These are phyloP conservation scores for Verbena officinalis DNA, from an alignment of 257 asterid genomes.

Conservation along the genomic window DNA sequence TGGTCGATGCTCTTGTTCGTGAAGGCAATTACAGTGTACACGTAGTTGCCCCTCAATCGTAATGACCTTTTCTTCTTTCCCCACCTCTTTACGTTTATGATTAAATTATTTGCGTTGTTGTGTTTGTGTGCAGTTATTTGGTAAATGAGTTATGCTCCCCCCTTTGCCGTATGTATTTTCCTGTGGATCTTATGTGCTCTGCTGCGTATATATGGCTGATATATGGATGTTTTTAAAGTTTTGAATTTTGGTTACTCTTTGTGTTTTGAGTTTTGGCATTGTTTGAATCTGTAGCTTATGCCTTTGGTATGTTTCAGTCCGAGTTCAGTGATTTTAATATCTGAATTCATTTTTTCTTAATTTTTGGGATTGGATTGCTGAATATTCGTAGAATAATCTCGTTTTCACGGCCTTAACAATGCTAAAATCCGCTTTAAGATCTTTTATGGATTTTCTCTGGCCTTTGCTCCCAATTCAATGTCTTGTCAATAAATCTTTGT, in stretches of 20 bases:
- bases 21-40: conserved; percentile 46
- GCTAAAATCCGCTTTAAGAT: conserved; percentile 32
- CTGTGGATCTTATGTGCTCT: conserved; percentile 23
- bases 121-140: conserved; percentile 6
- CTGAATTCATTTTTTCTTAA: neutral
- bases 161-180: neutral
- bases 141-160: neutral
- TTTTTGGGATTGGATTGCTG: neutral
- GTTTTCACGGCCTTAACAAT: conserved; percentile 40
- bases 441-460: neutral
- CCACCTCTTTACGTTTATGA: neutral
- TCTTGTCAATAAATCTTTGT: neutral
- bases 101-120: neutral
- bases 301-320: conserved; percentile 3
- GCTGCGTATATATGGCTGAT: conserved; percentile 23
- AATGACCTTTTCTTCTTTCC: conserved; percentile 7
- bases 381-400: conserved; percentile 32
- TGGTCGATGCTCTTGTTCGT: conserved; percentile 50
- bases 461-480: neutral
- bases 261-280: neutral
- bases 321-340: conserved; percentile 7
- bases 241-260: conserved; percentile 1
- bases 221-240: neutral
- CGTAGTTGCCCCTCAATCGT: conserved; percentile 73
- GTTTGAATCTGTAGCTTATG: neutral